A percentile compares a stretch with the other conserved stretches of the same genome.
Conservation (phyloP, 1,139 yeast genomes). For the Nakaseomyces delphensis region DNA sequence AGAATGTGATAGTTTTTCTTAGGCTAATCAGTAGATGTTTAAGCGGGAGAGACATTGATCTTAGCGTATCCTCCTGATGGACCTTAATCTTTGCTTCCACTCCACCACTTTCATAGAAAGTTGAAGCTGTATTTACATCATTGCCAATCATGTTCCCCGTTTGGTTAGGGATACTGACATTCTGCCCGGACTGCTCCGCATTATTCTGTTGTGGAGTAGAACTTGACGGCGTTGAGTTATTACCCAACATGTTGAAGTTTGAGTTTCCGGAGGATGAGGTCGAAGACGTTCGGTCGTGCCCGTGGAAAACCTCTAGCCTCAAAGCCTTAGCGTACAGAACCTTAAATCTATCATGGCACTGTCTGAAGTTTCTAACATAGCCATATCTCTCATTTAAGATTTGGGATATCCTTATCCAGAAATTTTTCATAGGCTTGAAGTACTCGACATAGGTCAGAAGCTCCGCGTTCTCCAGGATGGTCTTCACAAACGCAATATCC, state of each 20-base stretch:
- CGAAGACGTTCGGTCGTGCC: background rate
- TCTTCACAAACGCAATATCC: slow-evolving; percentile 19
- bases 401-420: slow-evolving; percentile 19
- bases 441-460: slow-evolving; percentile 20
- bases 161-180: slow-evolving; percentile 2
- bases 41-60: slow-evolving; percentile 3
- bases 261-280: background rate
- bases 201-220: background rate
- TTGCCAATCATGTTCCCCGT: slow-evolving; percentile 1
- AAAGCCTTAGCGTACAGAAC: slow-evolving; percentile 18
- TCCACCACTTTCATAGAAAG: background rate
- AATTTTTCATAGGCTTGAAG: slow-evolving; percentile 25
- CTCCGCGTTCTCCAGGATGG: slow-evolving; percentile 16
- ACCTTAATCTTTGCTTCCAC: background rate
- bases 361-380: slow-evolving; percentile 19
- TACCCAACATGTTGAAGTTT: background rate
- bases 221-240: slow-evolving; percentile 2
- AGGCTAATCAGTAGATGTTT: slow-evolving; percentile 12
- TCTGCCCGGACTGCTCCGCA: slow-evolving; percentile 2
- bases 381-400: slow-evolving; percentile 13
- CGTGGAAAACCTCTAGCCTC: slow-evolving; percentile 8
- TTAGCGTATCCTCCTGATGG: slow-evolving; percentile 1
- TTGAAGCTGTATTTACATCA: background rate
- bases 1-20: slow-evolving; percentile 14
- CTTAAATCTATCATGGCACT: slow-evolving; percentile 24